Evolutionary conservation across 2,329 filamentous ascomycete genomes (phyloP).

Genomic region (Phialocephala subalpina): DNA sequence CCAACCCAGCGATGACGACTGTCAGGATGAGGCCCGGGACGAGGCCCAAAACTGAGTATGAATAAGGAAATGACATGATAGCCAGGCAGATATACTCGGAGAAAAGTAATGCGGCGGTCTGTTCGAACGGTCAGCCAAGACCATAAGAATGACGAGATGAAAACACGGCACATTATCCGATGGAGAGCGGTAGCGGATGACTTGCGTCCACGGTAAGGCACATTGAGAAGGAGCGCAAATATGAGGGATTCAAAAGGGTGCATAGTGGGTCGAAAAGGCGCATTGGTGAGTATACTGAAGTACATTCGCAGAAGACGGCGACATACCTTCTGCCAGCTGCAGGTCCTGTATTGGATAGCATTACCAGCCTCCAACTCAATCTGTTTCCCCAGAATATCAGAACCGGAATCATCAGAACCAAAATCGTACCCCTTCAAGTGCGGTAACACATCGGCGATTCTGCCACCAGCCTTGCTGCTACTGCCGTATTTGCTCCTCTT

Average conservation of each 20-base stretch:
- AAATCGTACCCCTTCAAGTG: slow-evolving; percentile 41
- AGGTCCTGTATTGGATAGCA: slow-evolving; percentile 90
- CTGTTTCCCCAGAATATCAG: slow-evolving; percentile 62
- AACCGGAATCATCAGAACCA: slow-evolving; percentile 35
- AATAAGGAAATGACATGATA: slow-evolving; percentile 97
- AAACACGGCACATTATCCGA: not conserved
- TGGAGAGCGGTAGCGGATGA: not conserved
- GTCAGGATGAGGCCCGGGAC: slow-evolving; percentile 89
- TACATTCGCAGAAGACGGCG: not conserved
- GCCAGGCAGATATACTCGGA: slow-evolving; percentile 93
- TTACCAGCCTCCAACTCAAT: slow-evolving; percentile 79
- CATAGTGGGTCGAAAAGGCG: not conserved
- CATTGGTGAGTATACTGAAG: not conserved
- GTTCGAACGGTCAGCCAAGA: not conserved
- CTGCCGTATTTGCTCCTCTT: slow-evolving; percentile 15
- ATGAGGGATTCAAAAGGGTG: too few species aligned
- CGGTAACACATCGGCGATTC: slow-evolving; percentile 43
- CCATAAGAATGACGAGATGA: not conserved
- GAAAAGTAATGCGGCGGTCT: slow-evolving; percentile 89
- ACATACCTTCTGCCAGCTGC: slow-evolving; percentile 86
- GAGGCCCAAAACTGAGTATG: slow-evolving; percentile 85
- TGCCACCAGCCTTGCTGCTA: slow-evolving; percentile 33
- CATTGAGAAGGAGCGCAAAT: too few species aligned
- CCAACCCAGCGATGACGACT: slow-evolving; percentile 76
- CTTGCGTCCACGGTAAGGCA: too few species aligned